phyloP scores from a whole-genome alignment of 805 yeast species.

The Tetrapisispora arboricola region DNA sequence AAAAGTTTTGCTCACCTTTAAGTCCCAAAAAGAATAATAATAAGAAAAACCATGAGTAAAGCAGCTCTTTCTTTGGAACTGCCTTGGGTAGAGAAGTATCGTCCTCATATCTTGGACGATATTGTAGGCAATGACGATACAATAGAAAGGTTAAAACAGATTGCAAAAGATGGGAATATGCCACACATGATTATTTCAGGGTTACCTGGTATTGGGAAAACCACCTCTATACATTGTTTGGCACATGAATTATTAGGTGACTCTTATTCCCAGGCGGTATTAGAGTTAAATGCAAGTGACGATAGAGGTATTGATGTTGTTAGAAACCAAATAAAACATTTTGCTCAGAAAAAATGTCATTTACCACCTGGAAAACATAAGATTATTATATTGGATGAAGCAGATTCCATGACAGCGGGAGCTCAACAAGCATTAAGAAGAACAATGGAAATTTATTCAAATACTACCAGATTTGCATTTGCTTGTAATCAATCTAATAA shows the following conservation, averaged over 20 bases:
- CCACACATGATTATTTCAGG: conserved; percentile 96
- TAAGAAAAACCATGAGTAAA: not conserved
- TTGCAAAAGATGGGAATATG: conserved; percentile 90
- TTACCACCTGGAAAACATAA: conserved; percentile 87
- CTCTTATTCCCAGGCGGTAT: conserved; percentile 65
- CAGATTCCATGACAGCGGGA: conserved; percentile 94
- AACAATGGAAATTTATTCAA: conserved; percentile 93
- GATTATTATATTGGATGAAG: conserved; percentile 88
- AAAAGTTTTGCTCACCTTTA: too few relatives aligned
- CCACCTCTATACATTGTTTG: conserved; percentile 85
- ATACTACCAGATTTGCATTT: conserved; percentile 94
- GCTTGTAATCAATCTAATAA: conserved; percentile 93
- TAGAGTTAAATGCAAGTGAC: conserved; percentile 92
- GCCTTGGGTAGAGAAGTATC: conserved; percentile 87
- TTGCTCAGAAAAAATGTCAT: conserved; percentile 88
- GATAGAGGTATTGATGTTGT: conserved; percentile 97
- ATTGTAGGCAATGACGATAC: conserved; percentile 93
- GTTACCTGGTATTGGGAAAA: conserved; percentile 94
- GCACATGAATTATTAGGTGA: conserved; percentile 76
- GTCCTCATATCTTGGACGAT: conserved; percentile 70
- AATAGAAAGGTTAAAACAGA: conserved; percentile 67
- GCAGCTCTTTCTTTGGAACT: conserved; percentile 17
- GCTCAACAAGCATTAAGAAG: conserved; percentile 92
- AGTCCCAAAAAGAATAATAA: too few relatives aligned
- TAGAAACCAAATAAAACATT: conserved; percentile 83